These are phyloP conservation scores for Termitomyces sp. DNA, from an alignment of 768 basidiomycete species.

Conservation along the genomic window DNA sequence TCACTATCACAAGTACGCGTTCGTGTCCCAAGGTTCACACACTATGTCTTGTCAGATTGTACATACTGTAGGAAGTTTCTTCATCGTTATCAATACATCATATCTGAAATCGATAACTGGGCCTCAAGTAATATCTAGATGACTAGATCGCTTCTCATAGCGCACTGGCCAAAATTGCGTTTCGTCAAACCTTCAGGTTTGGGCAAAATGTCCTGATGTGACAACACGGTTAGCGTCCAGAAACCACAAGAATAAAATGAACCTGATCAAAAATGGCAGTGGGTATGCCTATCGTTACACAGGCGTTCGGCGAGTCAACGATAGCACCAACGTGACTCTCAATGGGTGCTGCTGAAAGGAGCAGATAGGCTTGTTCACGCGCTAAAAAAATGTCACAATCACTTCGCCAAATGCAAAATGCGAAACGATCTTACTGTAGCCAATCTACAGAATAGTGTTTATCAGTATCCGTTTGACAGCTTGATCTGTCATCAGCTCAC, in stretches of 20 bases:
- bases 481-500: slow-evolving; percentile 20
- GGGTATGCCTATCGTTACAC: slow-evolving; percentile 68
- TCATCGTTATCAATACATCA: background rate
- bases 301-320: slow-evolving; percentile 75
- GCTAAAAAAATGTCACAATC: slow-evolving; percentile 29
- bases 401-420: background rate
- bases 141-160: slow-evolving; percentile 58
- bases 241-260: slow-evolving; percentile 13
- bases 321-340: slow-evolving; percentile 63
- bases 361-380: slow-evolving; percentile 70
- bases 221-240: background rate
- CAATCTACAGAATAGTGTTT: slow-evolving; percentile 40
- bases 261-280: slow-evolving; percentile 76
- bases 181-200: slow-evolving; percentile 56
- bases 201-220: slow-evolving; percentile 57
- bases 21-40: background rate
- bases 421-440: slow-evolving; percentile 52
- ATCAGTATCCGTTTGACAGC: background rate
- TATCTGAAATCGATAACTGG: background rate
- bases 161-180: slow-evolving; percentile 57
- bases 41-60: background rate
- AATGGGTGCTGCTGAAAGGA: slow-evolving; percentile 61
- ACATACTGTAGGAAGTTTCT: background rate
- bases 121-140: background rate
- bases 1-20: background rate